Percentiles rank a stretch among this genome's conserved stretches.
Conservation (phyloP, 306 rosid species). For the Pueraria montana region DNA sequence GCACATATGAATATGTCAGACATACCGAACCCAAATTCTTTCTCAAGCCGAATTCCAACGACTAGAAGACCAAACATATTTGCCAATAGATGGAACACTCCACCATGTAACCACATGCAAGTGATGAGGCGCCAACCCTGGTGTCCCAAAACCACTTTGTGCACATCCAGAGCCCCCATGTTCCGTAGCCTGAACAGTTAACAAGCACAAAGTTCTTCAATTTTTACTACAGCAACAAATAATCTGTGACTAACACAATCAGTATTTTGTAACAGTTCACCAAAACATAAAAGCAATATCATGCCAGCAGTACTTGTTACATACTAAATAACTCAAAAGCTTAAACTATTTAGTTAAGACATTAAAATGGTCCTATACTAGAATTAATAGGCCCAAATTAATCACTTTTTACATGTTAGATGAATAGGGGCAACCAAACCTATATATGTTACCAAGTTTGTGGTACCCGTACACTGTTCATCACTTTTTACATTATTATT, state of each 20-base stretch:
- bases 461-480: too few species aligned
- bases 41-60: slow-evolving; percentile 39
- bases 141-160: slow-evolving; percentile 61
- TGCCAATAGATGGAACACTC: slow-evolving; percentile 78
- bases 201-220: slow-evolving; percentile 28
- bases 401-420: too few species aligned
- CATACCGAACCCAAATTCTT: slow-evolving; percentile 47
- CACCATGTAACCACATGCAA: slow-evolving; percentile 87
- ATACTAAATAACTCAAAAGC: not conserved
- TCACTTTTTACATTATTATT: too few species aligned
- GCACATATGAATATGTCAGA: not conserved
- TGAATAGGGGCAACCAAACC: too few species aligned
- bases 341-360: not conserved
- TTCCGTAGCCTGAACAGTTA: slow-evolving; percentile 63
- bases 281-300: not conserved
- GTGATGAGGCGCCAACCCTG: slow-evolving; percentile 84
- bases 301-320: not conserved
- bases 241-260: not conserved
- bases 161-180: slow-evolving; percentile 80
- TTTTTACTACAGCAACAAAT: slow-evolving; percentile 5
- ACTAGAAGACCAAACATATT: slow-evolving; percentile 74
- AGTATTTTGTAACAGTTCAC: not conserved
- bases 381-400: too few species aligned
- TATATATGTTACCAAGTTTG: too few species aligned
- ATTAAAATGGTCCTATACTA: not conserved